These are phyloP conservation scores for Podaxis carcinomalis DNA, from an alignment of 768 basidiomycete species.

Conservation along the genomic window DNA sequence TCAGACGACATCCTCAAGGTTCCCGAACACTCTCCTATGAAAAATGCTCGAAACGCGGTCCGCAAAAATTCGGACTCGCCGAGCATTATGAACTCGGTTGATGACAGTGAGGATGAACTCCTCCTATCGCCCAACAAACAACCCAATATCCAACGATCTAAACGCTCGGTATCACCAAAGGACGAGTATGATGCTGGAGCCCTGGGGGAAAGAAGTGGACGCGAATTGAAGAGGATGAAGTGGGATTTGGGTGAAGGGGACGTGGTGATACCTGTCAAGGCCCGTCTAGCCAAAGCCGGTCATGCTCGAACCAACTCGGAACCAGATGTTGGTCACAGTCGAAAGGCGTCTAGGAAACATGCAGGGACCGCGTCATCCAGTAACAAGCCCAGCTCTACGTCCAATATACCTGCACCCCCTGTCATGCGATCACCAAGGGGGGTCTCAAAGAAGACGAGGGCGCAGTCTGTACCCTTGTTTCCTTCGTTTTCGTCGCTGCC, in stretches of 20 bases:
- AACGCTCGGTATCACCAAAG: constrained; percentile 37
- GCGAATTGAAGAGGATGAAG: constrained; percentile 34
- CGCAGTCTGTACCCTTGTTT: constrained; percentile 44
- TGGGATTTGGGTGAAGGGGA: constrained; percentile 20
- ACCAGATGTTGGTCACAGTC: constrained; percentile 19
- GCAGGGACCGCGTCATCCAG: constrained; percentile 16
- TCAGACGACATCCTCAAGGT: constrained; percentile 43
- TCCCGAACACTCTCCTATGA: constrained; percentile 47
- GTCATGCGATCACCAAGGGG: constrained; percentile 16
- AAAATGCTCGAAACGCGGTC: constrained; percentile 39
- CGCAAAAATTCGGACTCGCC: constrained; percentile 22
- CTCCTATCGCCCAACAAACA: constrained; percentile 39
- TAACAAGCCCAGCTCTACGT: constrained; percentile 24
- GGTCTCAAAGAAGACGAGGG: constrained; percentile 28
- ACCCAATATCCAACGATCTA: constrained; percentile 17
- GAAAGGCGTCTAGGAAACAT: constrained; percentile 20
- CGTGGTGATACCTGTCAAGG: constrained; percentile 9
- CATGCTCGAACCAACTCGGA: constrained; percentile 35
- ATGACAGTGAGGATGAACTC: constrained; percentile 43
- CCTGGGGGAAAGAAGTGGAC: constrained; percentile 19
- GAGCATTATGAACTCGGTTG: constrained; percentile 15
- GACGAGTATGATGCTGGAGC: constrained; percentile 27
- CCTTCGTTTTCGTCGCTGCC: constrained; percentile 24
- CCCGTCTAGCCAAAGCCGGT: background rate
- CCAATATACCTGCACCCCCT: constrained; percentile 18